Evolutionary conservation across 495 filamentous ascomycete species (phyloP), one percentile per base, ranked within the genome.

Genomic region (Apiosordaria backusii): DNA sequence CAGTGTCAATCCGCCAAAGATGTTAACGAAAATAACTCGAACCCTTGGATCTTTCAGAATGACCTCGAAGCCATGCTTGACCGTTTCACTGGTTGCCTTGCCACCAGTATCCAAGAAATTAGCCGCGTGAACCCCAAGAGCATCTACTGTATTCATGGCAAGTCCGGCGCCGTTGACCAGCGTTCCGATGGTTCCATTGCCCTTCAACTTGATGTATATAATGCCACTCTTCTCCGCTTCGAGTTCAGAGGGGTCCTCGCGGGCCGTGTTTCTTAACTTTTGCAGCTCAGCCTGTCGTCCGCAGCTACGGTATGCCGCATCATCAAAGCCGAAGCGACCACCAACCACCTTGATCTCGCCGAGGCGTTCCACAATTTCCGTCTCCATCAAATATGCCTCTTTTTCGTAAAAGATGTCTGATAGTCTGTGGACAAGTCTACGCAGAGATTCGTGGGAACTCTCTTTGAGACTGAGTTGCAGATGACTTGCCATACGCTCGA

Each of bases 21-120:
- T 94, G 71, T 97, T 97, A 40, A 97, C 91, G 76, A 96, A 90
- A 58, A 96, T 83, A 21, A 81, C 80, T 64, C 87, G 87, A 6
- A 96, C 91, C 10, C 92, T 79, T 15, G 80, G 69, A 71, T 96
- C 92, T 26, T 80, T 82, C 67, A 92, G 78, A 19, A 97, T 86
- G 9, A 91, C 79, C 59, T 86, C 81, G 68, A 97, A 94, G 22
- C 87, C 88, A 57, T 86, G 81, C 76, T 90, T 89, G 50, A 97
- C 90, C 0, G 92, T 96, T 70, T 89, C 87, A n/a, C 84, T 85
- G 1, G 93, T 96, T 1, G 93, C 93, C 75, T 96, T 96, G 61
- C 92, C 93, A 27, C 93, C 92, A 0, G 92, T 96, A 73, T 96
- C 93, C 26, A 96, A 82, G 79, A 97, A 96, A 66, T 96, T 96